Evolutionary conservation across 371 early-diverging fungal genomes (phyloP), one percentile per base, ranked within the genome.

Genomic region (Circinella minor): DNA sequence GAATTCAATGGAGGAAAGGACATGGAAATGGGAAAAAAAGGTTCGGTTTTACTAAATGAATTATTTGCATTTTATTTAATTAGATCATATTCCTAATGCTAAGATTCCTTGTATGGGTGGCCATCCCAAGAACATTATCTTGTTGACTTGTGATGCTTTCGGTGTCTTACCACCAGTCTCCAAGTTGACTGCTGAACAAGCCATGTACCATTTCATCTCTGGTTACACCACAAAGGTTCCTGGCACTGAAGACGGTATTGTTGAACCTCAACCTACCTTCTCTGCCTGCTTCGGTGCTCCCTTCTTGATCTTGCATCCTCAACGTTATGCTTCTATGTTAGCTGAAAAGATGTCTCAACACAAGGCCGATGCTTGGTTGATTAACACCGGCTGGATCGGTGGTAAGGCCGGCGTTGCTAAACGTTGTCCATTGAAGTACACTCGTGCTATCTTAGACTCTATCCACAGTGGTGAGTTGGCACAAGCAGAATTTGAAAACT

Each of bases 381-480:
- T 98, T 86, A 98, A 98, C 91, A 98, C 98, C 18, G 98, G 98
- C 63, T 98, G 98, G 97, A 93, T 86, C 78, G 96, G 97, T 76
- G 97, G 96, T 63, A 88, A 89, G 37, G 95, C 94, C 78, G 95
- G 95, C 67, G 81, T 84, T 20, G 97, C 95, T 68, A 89, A 92
- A 83, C 93, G 98, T 54, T 94, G 95, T 74, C 82, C 95, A 36
- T 91, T 98, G 72, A 95, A 94, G 85, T 95, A 96, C 88, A 93
- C 96, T 48, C 94, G 98, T 61, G 96, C 95, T 64, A 96, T 98
- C 77, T 93, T 98, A 70, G 97, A 98, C 81, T 93, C 98, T 57
- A 96, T 98, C 81, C 97, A 97, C 89, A 89, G 81, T 59, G 97
- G 97, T 64, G 94, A 94, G 77, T 87, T 97, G 60, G 89, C 91